Evolutionary conservation across 2,329 filamentous ascomycete genomes (phyloP).

Genomic region (Harringtonia lauricola): DNA sequence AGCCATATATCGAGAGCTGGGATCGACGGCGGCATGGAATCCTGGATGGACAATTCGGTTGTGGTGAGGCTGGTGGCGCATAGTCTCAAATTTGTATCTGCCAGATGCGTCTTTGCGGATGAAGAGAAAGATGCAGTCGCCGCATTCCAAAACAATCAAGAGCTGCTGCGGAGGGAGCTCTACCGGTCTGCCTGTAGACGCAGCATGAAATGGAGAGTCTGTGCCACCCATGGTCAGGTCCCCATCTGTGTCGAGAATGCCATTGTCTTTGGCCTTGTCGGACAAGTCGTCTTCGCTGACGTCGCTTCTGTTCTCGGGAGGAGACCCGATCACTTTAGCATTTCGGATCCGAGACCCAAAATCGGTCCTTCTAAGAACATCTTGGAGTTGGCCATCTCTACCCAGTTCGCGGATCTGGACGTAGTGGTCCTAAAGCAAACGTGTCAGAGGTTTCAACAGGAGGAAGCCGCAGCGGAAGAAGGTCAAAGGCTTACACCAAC

Average conservation of each 20-base stretch:
- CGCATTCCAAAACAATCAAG: slow-evolving; percentile 62
- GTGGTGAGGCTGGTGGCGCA: slow-evolving; percentile 46
- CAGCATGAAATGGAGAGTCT: too few species aligned
- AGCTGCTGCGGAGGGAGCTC: slow-evolving; percentile 67
- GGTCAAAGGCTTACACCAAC: slow-evolving; percentile 53
- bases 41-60: slow-evolving; percentile 46
- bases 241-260: background rate
- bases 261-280: slow-evolving; percentile 6
- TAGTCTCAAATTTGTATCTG: slow-evolving; percentile 48
- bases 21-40: slow-evolving; percentile 66
- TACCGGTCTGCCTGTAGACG: background rate
- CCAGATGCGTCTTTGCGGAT: slow-evolving; percentile 36
- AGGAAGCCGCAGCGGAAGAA: background rate
- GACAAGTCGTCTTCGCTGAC: slow-evolving; percentile 8
- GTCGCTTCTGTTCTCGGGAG: slow-evolving; percentile 22
- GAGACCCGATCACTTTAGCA: slow-evolving; percentile 61
- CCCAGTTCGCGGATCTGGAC: slow-evolving; percentile 71
- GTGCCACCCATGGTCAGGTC: slow-evolving; percentile 4
- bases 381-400: slow-evolving; percentile 57
- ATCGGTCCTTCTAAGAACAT: slow-evolving; percentile 67
- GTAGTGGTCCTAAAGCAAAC: slow-evolving; percentile 50
- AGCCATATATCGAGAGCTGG: slow-evolving; percentile 56
- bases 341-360: slow-evolving; percentile 72
- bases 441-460: background rate
- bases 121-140: slow-evolving; percentile 68